Conservation (phyloP, 345 rosid species). For the Dipteronia dyeriana region DNA sequence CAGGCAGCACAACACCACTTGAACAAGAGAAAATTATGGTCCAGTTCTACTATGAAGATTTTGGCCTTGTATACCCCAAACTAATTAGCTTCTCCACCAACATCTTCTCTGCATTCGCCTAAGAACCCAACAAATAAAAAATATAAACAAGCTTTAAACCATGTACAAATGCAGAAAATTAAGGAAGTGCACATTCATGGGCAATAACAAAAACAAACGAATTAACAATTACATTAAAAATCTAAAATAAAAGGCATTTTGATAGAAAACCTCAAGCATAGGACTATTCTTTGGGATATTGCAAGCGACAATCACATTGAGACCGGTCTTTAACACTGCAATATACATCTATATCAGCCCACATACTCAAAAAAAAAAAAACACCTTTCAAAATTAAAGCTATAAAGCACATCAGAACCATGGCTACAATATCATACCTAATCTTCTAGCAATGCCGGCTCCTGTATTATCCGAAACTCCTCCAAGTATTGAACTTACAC, state of each 20-base stretch:
- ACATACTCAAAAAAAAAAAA: background rate
- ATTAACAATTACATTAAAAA: background rate
- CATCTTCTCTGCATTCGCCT: slow-evolving; percentile 83
- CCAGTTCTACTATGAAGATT: slow-evolving; percentile 19
- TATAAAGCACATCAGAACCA: background rate
- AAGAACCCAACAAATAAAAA: slow-evolving; percentile 18
- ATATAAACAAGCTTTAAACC: background rate
- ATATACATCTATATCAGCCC: slow-evolving; percentile 3
- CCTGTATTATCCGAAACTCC: slow-evolving; percentile 89
- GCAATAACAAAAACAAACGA: background rate
- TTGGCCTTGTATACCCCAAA: slow-evolving; percentile 63
- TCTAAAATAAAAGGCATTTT: background rate
- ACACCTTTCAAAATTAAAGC: too few species aligned
- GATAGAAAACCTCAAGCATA: slow-evolving; percentile 62
- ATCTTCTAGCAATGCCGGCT: slow-evolving; percentile 83
- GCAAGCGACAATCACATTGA: slow-evolving; percentile 70
- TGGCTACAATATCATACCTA: slow-evolving; percentile 44
- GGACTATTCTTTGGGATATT: slow-evolving; percentile 88
- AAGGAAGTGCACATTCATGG: background rate
- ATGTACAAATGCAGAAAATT: background rate
- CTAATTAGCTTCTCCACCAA: slow-evolving; percentile 68
- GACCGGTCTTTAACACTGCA: slow-evolving; percentile 86
- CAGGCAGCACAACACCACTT: background rate
- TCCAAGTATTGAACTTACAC: slow-evolving; percentile 73
- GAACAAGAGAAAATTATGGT: background rate